Evolutionary conservation across 208 protist species (phyloP), one percentile per base, ranked within the genome.

Genomic region (Wallacemonas sp.): DNA sequence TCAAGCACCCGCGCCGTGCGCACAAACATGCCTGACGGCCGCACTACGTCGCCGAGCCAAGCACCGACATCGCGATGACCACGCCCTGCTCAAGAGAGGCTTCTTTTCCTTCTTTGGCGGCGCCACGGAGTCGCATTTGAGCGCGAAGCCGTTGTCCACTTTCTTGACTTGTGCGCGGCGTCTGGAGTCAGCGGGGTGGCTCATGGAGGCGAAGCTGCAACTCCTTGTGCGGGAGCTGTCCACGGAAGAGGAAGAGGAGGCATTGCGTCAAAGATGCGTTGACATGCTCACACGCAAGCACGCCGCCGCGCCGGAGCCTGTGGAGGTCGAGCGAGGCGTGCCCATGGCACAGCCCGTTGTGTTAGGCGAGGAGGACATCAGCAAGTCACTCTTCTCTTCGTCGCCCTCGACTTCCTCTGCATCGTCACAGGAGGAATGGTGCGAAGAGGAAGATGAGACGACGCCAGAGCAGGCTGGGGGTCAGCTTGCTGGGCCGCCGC

Each of bases 71-170:
- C 31, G n/a, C 2, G 39, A 44, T 19, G 28, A 54, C 26, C 17
- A 15, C 30, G 26, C 26, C 22, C 2, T 21, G 26, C 14, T 41
- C 14, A 41, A 41, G 44, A 8, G 30, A 42, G 79, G 79, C 51
- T 89, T 80, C 61, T 89, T 86, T 47, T 79, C 71, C 47, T 89
- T 79, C 71, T 89, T 86, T 60, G 82, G 82, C 12, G 82, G 82
- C 2, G 82, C 82, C 14, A 89, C 79, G 15, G 76, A 84, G 62
- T 65, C 66, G 8, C 79, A 89, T 47, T 70, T 89, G 27, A 82
- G 76, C 58, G 77, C 79, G 30, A 85, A 85, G 64, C 82, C 82
- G 56, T 69, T 86, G 24, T 77, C 79, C 12, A 89, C 79, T 8
- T 86, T 84, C 36, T 49, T 89, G 22, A 62, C 76, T 26, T 67